A percentile compares a stretch with the other conserved stretches of the same genome.
Conservation (phyloP, 1,284 basidiomycete species). For the Fereydounia khargensis region DNA sequence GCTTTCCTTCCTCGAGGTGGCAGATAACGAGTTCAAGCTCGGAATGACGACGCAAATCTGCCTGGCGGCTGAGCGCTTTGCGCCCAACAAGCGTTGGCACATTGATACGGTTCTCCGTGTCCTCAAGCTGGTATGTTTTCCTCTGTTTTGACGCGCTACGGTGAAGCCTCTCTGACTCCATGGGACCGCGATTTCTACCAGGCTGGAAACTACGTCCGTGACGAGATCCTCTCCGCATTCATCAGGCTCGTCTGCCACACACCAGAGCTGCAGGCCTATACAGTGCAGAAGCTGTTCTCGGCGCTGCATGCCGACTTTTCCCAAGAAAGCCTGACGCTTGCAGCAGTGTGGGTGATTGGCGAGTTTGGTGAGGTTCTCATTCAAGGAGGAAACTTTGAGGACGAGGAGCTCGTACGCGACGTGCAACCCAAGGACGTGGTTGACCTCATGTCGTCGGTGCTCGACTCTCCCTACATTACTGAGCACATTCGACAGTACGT, state of each 20-base stretch:
- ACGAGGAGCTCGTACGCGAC: conserved; percentile 71
- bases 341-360: conserved; percentile 92
- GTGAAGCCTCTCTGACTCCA: too few species aligned
- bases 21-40: conserved; percentile 98
- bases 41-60: conserved; percentile 97
- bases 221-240: conserved; percentile 92
- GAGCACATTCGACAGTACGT: conserved; percentile 88
- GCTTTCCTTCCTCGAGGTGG: conserved; percentile 92
- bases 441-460: conserved; percentile 79
- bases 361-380: conserved; percentile 92
- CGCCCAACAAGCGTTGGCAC: conserved; percentile 98
- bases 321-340: conserved; percentile 89
- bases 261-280: conserved; percentile 93
- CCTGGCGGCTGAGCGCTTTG: conserved; percentile 90
- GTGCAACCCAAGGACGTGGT: conserved; percentile 74
- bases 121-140: conserved; percentile 80
- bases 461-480: conserved; percentile 93
- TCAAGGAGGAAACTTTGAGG: conserved; percentile 67
- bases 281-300: conserved; percentile 84
- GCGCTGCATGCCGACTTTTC: conserved; percentile 89
- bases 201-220: conserved; percentile 98
- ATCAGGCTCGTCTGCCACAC: conserved; percentile 95
- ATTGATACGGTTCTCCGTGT: conserved; percentile 95
- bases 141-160: too few species aligned
- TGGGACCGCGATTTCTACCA: too few species aligned